Evolutionary conservation across 345 rosid genomes (phyloP).

Genomic region (Turritis glabra): DNA sequence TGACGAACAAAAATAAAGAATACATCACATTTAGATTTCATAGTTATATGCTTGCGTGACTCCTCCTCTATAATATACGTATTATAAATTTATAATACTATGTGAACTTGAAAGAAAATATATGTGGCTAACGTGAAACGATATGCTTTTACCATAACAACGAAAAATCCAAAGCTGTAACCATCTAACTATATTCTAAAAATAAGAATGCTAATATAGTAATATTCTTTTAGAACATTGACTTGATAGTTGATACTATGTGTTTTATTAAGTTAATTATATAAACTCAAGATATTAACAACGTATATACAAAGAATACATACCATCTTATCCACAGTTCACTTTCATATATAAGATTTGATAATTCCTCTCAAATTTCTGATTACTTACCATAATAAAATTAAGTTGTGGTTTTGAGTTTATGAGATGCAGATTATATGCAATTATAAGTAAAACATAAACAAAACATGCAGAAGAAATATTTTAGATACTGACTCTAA

Average conservation of each 20-base stretch:
- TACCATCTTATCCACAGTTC: slow-evolving; percentile 14
- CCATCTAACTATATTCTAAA: background rate
- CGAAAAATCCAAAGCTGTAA: slow-evolving; percentile 25
- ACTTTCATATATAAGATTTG: background rate
- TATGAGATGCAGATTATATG: background rate
- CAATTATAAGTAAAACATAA: too few relatives aligned
- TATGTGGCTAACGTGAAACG: slow-evolving; percentile 38
- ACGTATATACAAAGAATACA: background rate
- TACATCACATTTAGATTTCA: slow-evolving; percentile 13
- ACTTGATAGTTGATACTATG: background rate
- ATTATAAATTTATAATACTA: background rate
- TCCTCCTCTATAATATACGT: background rate
- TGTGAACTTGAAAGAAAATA: slow-evolving; percentile 7
- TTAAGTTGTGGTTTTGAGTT: background rate
- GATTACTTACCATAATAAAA: background rate
- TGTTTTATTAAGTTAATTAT: background rate
- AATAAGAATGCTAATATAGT: background rate
- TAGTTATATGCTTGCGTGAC: slow-evolving; percentile 32
- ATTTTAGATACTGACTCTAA: background rate
- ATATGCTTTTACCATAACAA: slow-evolving; percentile 14
- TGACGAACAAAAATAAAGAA: slow-evolving; percentile 4
- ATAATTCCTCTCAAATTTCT: background rate
- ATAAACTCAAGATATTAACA: background rate
- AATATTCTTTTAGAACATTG: background rate
- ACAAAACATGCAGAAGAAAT: background rate